Conservation (phyloP, 2,329 filamentous ascomycete genomes). For the Bertia moriformis region DNA sequence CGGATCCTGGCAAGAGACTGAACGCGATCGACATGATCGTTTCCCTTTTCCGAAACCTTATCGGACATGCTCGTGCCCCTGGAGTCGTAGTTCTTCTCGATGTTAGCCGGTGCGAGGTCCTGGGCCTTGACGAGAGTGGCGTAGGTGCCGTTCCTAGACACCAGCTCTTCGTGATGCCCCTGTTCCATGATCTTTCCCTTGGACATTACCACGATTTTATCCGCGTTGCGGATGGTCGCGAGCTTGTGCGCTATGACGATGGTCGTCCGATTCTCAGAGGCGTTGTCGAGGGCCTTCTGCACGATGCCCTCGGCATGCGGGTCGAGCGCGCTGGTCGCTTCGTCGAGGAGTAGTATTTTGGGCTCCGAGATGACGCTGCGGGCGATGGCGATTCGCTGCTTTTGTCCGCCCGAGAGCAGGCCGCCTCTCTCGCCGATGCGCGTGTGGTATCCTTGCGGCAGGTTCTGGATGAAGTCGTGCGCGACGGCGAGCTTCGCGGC, state of each 20-base stretch:
- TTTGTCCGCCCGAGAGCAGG: slow-evolving; percentile 50
- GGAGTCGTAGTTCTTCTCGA: too few relatives aligned
- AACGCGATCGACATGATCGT: slow-evolving; percentile 10
- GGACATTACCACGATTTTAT: slow-evolving; percentile 48
- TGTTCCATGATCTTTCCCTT: slow-evolving; percentile 41
- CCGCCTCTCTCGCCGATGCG: slow-evolving; percentile 47
- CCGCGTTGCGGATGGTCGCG: slow-evolving; percentile 39
- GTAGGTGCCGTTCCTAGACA: slow-evolving; percentile 31
- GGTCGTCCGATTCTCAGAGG: slow-evolving; percentile 50
- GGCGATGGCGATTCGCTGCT: slow-evolving; percentile 47
- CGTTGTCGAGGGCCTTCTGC: slow-evolving; percentile 39
- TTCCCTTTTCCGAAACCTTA: too few relatives aligned
- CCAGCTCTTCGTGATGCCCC: slow-evolving; percentile 40
- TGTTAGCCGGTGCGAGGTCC: slow-evolving; percentile 9
- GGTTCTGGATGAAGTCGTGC: slow-evolving; percentile 29
- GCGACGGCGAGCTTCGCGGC: slow-evolving; percentile 33
- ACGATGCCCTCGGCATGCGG: slow-evolving; percentile 33
- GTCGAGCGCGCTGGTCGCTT: slow-evolving; percentile 46
- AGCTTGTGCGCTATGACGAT: slow-evolving; percentile 64
- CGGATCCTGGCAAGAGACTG: slow-evolving; percentile 15
- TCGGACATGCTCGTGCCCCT: too few relatives aligned
- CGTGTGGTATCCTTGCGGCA: slow-evolving; percentile 39
- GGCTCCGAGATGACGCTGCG: slow-evolving; percentile 24
- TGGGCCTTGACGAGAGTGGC: slow-evolving; percentile 30
- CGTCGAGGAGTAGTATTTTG: slow-evolving; percentile 47